Evolutionary conservation across 176 grass and related monocot species (phyloP).

Genomic region (Oryza longistaminata): DNA sequence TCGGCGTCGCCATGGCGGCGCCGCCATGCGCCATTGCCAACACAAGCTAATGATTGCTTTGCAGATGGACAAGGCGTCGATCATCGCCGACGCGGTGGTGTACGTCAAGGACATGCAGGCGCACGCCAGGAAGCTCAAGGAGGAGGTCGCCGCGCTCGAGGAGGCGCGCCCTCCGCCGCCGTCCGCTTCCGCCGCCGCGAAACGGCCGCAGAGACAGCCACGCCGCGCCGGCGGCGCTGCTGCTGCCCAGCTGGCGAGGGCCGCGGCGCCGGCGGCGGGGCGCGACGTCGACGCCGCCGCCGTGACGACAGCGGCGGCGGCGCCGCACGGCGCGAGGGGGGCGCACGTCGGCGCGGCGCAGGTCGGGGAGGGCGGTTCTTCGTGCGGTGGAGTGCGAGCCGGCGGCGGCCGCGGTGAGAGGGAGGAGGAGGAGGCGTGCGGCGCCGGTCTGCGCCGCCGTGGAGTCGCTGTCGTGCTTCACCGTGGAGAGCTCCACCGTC

Average conservation of each 20-base stretch:
- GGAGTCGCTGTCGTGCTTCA: conserved; percentile 67
- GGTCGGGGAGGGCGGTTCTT: conserved; percentile 64
- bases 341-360: conserved; percentile 42
- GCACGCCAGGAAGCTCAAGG: conserved; percentile 59
- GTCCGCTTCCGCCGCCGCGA: background rate
- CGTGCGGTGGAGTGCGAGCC: conserved; percentile 67
- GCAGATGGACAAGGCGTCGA: conserved; percentile 98
- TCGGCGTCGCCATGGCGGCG: too few species aligned
- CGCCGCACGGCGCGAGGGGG: conserved; percentile 40
- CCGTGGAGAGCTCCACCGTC: conserved; percentile 71
- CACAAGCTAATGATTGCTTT: background rate
- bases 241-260: background rate
- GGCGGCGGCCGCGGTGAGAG: background rate
- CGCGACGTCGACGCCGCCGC: background rate
- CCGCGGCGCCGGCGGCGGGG: background rate
- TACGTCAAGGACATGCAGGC: conserved; percentile 74
- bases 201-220: background rate
- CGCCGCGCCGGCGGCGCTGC: background rate
- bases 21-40: too few species aligned
- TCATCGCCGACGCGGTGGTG: conserved; percentile 81
- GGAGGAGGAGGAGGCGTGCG: conserved; percentile 31
- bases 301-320: too few species aligned
- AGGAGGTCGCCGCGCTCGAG: conserved; percentile 71
- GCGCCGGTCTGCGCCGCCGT: conserved; percentile 62
- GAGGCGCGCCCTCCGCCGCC: conserved; percentile 39